Evolutionary conservation across 108 stramenopile genomes (phyloP).

Genomic region (Skeletonema marinoi): DNA sequence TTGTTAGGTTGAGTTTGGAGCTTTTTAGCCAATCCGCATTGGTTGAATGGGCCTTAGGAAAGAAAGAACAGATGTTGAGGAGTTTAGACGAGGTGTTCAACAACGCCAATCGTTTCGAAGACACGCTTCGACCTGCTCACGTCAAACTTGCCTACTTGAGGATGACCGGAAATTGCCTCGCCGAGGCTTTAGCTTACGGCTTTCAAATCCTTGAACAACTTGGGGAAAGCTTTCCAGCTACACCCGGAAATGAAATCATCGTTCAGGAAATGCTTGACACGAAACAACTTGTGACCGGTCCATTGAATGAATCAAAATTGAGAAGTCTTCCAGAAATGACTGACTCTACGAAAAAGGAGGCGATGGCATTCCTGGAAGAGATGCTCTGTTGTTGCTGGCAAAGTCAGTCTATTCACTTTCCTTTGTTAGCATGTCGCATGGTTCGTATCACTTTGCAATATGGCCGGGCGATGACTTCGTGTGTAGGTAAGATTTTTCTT

Average conservation of each 20-base stretch:
- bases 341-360: neutral
- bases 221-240: neutral
- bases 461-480: neutral
- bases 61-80: neutral
- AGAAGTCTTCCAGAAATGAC: neutral
- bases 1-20: neutral
- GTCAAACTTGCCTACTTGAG: neutral
- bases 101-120: conserved; percentile 4
- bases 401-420: neutral
- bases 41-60: conserved; percentile 11
- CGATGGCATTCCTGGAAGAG: neutral
- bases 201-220: neutral
- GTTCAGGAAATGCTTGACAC: neutral
- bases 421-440: neutral
- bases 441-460: neutral
- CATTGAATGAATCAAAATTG: neutral
- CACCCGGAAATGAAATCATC: neutral
- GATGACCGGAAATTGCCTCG: neutral
- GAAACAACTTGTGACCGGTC: neutral
- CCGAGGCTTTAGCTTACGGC: neutral
- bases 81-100: neutral
- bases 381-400: neutral
- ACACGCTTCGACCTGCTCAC: conserved; percentile 6
- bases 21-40: neutral
- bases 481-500: neutral